phyloP scores from a whole-genome alignment of 768 basidiomycete species.

The Mycena galericulata region DNA sequence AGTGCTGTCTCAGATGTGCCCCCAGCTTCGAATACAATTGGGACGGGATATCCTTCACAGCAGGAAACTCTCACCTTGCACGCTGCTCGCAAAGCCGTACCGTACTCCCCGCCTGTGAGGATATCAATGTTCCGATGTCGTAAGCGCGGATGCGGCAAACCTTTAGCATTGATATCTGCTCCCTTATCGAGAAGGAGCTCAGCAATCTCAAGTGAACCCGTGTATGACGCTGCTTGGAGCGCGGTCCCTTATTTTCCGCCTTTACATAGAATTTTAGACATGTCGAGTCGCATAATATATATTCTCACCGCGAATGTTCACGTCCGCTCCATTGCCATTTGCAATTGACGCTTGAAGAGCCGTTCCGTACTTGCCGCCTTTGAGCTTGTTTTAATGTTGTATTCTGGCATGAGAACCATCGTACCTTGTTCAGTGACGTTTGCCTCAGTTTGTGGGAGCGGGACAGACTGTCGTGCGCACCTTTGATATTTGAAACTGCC shows the following conservation, averaged over 20 bases:
- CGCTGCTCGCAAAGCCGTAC: not conserved
- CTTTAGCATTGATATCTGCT: not conserved
- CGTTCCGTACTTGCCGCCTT: constrained; percentile 6
- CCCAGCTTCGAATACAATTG: no score
- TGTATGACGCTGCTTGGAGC: constrained; percentile 4
- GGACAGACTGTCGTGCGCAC: not conserved
- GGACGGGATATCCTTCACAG: no score
- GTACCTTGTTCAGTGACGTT: not conserved
- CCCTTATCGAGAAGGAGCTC: not conserved
- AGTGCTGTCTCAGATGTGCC: no score
- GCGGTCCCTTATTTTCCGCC: not conserved
- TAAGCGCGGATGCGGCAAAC: not conserved
- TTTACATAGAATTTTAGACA: no score
- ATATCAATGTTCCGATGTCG: not conserved
- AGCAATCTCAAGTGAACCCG: not conserved
- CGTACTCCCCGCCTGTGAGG: not conserved
- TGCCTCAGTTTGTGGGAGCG: not conserved
- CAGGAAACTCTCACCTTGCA: no score
- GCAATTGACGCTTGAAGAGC: not conserved
- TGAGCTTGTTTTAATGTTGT: not conserved
- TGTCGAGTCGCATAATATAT: no score
- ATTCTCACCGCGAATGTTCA: no score
- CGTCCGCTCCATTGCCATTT: no score
- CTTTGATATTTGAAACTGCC: constrained; percentile 4
- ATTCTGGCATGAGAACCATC: not conserved